Percentiles rank a stretch among this genome's conserved stretches.
Evolutionary conservation across 1,284 basidiomycete species (phyloP).

Genomic region (Thelephora terrestris): DNA sequence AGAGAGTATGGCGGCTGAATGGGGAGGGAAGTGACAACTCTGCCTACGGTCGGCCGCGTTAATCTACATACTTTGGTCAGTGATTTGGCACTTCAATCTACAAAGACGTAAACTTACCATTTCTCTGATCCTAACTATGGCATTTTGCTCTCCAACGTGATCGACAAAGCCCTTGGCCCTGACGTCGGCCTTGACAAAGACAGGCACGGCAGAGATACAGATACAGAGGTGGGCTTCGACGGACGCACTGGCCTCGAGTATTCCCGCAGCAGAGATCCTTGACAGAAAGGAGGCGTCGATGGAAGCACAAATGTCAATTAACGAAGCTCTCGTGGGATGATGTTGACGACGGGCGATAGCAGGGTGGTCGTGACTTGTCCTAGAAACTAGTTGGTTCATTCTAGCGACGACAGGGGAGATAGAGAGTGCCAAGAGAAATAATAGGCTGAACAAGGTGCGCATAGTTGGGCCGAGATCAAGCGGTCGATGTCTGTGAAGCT

Average conservation of each 20-base stretch:
- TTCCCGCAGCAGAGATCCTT: background rate
- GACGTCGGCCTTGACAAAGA: conserved; percentile 12
- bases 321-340: background rate
- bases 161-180: conserved; percentile 7
- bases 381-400: background rate
- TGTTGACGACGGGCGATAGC: conserved; percentile 1
- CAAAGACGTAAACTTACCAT: conserved; percentile 7
- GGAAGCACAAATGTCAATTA: background rate
- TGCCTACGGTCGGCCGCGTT: background rate
- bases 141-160: conserved; percentile 8
- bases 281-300: background rate
- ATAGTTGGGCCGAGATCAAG: background rate
- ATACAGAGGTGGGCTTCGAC: conserved; percentile 15
- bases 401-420: background rate
- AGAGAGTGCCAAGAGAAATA: background rate
- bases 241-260: background rate
- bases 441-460: background rate
- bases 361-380: background rate
- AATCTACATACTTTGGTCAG: background rate
- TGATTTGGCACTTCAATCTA: background rate
- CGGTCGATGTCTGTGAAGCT: too few species aligned
- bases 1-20: background rate
- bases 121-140: conserved; percentile 6
- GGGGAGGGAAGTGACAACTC: background rate
- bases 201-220: conserved; percentile 13